A percentile compares a stretch with the other conserved stretches of the same genome.
Conservation (phyloP, 805 yeast genomes). For the Metschnikowia henanensis region DNA sequence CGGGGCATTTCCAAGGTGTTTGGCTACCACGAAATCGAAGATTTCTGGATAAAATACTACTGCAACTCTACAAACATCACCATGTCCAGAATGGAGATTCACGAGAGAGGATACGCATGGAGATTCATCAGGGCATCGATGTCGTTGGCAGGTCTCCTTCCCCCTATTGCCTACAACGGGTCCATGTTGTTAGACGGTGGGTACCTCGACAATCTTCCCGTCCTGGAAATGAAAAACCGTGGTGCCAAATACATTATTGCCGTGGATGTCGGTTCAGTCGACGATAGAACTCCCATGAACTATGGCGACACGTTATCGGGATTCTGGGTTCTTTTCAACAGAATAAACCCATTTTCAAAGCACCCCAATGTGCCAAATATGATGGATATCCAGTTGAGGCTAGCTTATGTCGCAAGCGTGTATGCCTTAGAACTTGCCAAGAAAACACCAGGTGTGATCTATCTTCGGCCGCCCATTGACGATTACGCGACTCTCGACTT, state of each 20-base stretch:
- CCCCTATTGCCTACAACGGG: constrained; percentile 87
- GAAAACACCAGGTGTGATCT: constrained; percentile 77
- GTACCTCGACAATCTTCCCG: constrained; percentile 91
- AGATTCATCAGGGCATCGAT: constrained; percentile 92
- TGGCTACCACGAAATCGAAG: constrained; percentile 91
- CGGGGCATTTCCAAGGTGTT: constrained; percentile 97
- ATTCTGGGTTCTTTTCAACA: constrained; percentile 81
- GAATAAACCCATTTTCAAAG: constrained; percentile 86
- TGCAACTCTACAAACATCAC: constrained; percentile 95
- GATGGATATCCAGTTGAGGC: constrained; percentile 91
- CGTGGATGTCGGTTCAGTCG: constrained; percentile 94
- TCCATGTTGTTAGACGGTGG: constrained; percentile 96
- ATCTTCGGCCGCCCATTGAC: constrained; percentile 93
- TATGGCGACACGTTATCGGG: constrained; percentile 96
- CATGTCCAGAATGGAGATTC: constrained; percentile 92
- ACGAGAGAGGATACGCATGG: constrained; percentile 93
- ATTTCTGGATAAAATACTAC: constrained; percentile 88
- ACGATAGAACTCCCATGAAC: constrained; percentile 84
- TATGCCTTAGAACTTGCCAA: constrained; percentile 90
- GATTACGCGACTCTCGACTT: constrained; percentile 89
- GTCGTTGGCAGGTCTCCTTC: constrained; percentile 93
- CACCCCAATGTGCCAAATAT: constrained; percentile 90
- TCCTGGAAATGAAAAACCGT: constrained; percentile 82
- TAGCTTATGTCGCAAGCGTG: constrained; percentile 94
- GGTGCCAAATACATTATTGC: constrained; percentile 91